Evolutionary conservation across 768 basidiomycete species (phyloP), one percentile per base, ranked within the genome.

Genomic region (Psilocybe azurescens): DNA sequence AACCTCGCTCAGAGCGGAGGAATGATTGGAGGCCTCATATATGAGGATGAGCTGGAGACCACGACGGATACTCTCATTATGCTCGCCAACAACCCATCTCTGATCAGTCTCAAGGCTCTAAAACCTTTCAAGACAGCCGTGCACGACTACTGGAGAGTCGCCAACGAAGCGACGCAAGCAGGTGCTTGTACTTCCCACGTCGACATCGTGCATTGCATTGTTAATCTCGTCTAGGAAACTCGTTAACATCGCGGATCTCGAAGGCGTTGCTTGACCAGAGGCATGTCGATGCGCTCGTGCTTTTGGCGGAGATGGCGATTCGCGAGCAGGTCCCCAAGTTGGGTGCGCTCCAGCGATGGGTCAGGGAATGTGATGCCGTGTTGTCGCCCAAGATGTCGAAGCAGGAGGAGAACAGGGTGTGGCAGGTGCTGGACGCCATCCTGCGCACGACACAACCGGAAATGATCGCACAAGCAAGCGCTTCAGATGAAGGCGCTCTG

Each of bases 321-420:
- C 78, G 82, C 5, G 70, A 73, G 10, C 75, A 82, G 6, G 69
- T 79, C 5, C 82, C 83, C 5, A 83, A 84, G 62, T 78, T 86
- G 11, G 84, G 84, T 3, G 79, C 83, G 2, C 71, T 86, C 5
- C 83, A 85, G 65, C 75, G 85, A 10, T 86, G 85, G 85, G 83
- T 85, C 4, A 70, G 85, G 38, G 85, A 86, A 64, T 84, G 83
- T 68, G 85, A 86, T 70, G 85, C 84, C 1, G 83, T 83, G 2
- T 70, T 77, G 13, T 75, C 72, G n/a, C 75, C 73, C 1, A 73
- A 75, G 38, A 80, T 79, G 65, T 67, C 72, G 53, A 70, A 72
- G 53, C 70, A 74, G 60, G 78, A 81, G 36, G 78, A 83, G 63
- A 75, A 75, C 50, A 74, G 75, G 58, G 75, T 85, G 5, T 77